A percentile compares a stretch with the other conserved stretches of the same genome.
Conservation (phyloP, 2,329 filamentous ascomycete species). For the Proliferodiscus dingleyae region DNA sequence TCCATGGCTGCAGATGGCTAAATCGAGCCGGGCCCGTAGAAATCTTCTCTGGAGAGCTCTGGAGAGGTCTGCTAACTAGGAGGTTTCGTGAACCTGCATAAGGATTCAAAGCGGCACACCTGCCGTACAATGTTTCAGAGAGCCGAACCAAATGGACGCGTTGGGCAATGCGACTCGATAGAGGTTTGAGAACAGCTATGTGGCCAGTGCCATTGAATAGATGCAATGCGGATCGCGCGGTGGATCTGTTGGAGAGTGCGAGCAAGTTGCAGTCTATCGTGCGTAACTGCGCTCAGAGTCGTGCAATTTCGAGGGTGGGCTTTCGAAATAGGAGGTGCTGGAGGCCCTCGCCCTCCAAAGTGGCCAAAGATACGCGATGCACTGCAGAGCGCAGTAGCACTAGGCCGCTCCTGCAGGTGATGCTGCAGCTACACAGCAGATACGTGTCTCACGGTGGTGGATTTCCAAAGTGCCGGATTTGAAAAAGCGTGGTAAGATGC, state of each 20-base stretch:
- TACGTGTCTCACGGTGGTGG: neutral
- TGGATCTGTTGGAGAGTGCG: neutral
- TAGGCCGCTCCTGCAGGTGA: conserved; percentile 4
- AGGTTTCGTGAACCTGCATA: conserved; percentile 24
- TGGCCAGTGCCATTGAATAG: conserved; percentile 19
- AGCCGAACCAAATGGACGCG: conserved; percentile 12
- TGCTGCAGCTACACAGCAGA: conserved; percentile 1
- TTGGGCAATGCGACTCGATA: conserved; percentile 10
- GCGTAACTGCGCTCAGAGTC: neutral
- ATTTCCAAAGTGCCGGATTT: neutral
- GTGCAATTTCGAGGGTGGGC: too few relatives aligned
- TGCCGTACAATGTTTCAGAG: conserved; percentile 21
- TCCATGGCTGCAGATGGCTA: conserved; percentile 24
- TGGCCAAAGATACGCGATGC: neutral
- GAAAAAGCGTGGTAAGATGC: too few relatives aligned
- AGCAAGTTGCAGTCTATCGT: conserved; percentile 5
- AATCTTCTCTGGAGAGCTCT: conserved; percentile 9
- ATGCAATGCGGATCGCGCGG: conserved; percentile 11
- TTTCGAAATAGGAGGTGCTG: too few relatives aligned
- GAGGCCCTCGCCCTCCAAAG: too few relatives aligned
- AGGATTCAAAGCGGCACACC: conserved; percentile 20
- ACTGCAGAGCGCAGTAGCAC: neutral
- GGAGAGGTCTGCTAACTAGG: conserved; percentile 10
- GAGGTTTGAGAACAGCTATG: conserved; percentile 21
- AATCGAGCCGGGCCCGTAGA: conserved; percentile 12